phyloP scores from a whole-genome alignment of 768 basidiomycete genomes.

The Termitomyces sp. region DNA sequence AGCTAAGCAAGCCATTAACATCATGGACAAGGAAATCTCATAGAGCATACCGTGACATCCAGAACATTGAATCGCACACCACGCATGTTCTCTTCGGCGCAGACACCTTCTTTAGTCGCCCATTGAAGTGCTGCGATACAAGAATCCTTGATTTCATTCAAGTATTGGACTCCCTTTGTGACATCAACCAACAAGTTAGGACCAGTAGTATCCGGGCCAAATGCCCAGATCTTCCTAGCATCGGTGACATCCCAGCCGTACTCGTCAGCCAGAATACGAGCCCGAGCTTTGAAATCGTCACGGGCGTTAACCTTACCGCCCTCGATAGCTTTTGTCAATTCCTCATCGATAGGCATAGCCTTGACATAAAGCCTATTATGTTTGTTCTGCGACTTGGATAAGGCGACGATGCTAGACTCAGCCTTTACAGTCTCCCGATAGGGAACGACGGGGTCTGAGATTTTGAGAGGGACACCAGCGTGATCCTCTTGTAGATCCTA shows the following conservation, averaged over 20 bases:
- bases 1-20: constrained; percentile 41
- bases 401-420: constrained; percentile 91
- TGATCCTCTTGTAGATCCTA: constrained; percentile 99
- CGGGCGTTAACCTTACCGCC: constrained; percentile 77
- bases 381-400: constrained; percentile 99
- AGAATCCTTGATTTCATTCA: constrained; percentile 99
- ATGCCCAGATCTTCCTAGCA: constrained; percentile 99
- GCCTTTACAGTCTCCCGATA: constrained; percentile 97
- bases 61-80: constrained; percentile 94
- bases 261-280: constrained; percentile 93
- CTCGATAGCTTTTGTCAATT: constrained; percentile 92
- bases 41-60: constrained; percentile 77
- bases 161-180: constrained; percentile 98
- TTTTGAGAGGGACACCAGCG: constrained; percentile 98
- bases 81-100: constrained; percentile 98
- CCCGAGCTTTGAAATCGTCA: constrained; percentile 97
- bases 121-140: constrained; percentile 99
- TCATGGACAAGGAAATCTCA: background rate
- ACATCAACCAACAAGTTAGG: constrained; percentile 96
- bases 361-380: constrained; percentile 98
- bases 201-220: constrained; percentile 97
- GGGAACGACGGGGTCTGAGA: constrained; percentile 95
- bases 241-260: constrained; percentile 99
- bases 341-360: constrained; percentile 91
- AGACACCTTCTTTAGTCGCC: constrained; percentile 98